Conservation (phyloP, 2,329 filamentous ascomycete species). For the Fusarium robinianum region DNA sequence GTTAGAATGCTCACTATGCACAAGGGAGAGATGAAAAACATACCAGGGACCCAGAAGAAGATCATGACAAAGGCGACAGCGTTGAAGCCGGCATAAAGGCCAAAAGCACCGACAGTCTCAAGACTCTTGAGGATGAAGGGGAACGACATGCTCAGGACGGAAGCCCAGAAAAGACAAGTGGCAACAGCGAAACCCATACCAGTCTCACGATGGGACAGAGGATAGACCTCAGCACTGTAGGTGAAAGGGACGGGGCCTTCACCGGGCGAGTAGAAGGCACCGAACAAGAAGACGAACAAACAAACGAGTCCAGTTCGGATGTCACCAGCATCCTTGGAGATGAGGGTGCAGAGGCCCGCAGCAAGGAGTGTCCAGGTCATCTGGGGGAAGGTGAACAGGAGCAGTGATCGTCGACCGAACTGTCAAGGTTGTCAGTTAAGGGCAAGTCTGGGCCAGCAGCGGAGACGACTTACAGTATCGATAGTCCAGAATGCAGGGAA, state of each 20-base stretch:
- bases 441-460: too few relatives aligned
- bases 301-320: constrained; percentile 60
- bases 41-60: constrained; percentile 49
- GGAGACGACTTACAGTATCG: constrained; percentile 51
- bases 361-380: constrained; percentile 63
- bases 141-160: constrained; percentile 56
- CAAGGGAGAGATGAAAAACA: too few relatives aligned
- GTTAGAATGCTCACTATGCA: too few relatives aligned
- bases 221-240: constrained; percentile 67
- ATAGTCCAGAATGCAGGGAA: constrained; percentile 69
- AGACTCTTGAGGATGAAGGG: constrained; percentile 50
- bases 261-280: constrained; percentile 66
- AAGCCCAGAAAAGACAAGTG: constrained; percentile 60
- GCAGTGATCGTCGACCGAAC: constrained; percentile 63
- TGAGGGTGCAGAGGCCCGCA: constrained; percentile 46
- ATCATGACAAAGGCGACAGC: constrained; percentile 59
- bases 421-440: constrained; percentile 19
- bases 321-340: constrained; percentile 40
- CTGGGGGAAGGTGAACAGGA: constrained; percentile 69
- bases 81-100: constrained; percentile 61
- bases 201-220: constrained; percentile 65
- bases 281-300: constrained; percentile 68
- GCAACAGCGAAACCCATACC: constrained; percentile 68
- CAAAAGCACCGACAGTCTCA: constrained; percentile 47
- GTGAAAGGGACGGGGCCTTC: constrained; percentile 67